A percentile compares a stretch with the other conserved stretches of the same genome.
These are phyloP conservation scores for Helichrysum umbraculigerum DNA, from an alignment of 129 eudicot species.

Conservation along the genomic window DNA sequence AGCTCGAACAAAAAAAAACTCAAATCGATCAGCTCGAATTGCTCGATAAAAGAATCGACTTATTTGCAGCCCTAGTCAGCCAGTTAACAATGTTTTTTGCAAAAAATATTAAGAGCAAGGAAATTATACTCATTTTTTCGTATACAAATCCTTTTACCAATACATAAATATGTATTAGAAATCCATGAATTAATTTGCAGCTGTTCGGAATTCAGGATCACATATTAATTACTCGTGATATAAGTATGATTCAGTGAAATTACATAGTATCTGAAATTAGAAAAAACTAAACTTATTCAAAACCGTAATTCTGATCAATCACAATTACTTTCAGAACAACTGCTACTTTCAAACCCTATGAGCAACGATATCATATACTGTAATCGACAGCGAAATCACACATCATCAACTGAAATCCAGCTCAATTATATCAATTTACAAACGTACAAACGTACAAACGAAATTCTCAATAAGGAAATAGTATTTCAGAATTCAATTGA, in stretches of 20 bases:
- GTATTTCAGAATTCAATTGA: conserved; percentile 19
- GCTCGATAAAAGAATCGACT: neutral
- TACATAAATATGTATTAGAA: neutral
- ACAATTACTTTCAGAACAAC: conserved; percentile 1
- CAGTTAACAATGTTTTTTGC: neutral
- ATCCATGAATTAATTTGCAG: neutral
- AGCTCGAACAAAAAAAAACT: neutral
- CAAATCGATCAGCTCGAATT: neutral
- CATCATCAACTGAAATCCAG: conserved; percentile 13
- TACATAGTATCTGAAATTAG: neutral
- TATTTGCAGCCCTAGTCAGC: neutral
- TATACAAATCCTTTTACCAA: neutral
- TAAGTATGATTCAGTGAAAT: neutral
- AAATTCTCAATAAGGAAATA: neutral
- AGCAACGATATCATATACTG: neutral
- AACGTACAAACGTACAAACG: neutral
- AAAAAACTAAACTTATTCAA: neutral
- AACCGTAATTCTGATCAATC: conserved; percentile 24
- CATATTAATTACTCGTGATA: neutral
- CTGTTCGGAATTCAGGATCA: neutral
- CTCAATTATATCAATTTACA: neutral
- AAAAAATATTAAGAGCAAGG: neutral
- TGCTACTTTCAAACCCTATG: neutral
- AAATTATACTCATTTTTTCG: neutral
- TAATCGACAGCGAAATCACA: neutral